Base-by-base conservation (phyloP, 2,329 filamentous ascomycete genomes). In the Thielaviopsis punctulata region DNA sequence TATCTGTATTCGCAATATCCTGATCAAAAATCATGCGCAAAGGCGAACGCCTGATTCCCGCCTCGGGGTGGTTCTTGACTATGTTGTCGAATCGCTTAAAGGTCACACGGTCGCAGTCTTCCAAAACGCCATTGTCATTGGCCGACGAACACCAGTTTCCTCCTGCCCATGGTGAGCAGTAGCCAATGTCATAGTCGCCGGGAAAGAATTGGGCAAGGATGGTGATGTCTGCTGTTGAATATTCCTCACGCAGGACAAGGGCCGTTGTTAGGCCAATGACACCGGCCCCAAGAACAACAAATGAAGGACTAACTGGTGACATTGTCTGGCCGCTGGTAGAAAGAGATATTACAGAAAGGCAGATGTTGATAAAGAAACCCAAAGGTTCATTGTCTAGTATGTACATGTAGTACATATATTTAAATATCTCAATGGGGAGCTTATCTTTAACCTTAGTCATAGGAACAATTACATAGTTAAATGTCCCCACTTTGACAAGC, bases 111-210 rank as follows among this genome's bases (percentile, higher is more conserved):
- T 58, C 59, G 23, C 56, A 52, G 12, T 57, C 49, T 50, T 54
- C 52, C 21, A 55, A 47, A 7, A 43, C 36, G 2, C 56, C 49
- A 18, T 52, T 68, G 73, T 57, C 57, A 27, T 50, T 55, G 59
- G 81, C 76, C 77, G 83, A 53, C 79, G 64, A 61, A 75, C 83
- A 62, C 56, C 57, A 59, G 43, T 87, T 86, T 55, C 83, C 84
- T 19, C 84, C 84, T 2, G 84, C 84, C 84, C 83, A 89, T 0
- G 84, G 84, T 2, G 83, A 88, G 1, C 83, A 79, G 63, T 92
- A 92, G 68, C 88, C 81, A 56, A 86, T 80, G 58, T 86, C 81
- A 64, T 87, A 88, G 66, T 92, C 86, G 41, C 86, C 86, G 0
- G 86, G 86, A 77, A 90, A 87, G 62, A 88, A 82, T 60, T 86